phyloP scores from a whole-genome alignment of 768 basidiomycete genomes.

The Boletus patriciae region DNA sequence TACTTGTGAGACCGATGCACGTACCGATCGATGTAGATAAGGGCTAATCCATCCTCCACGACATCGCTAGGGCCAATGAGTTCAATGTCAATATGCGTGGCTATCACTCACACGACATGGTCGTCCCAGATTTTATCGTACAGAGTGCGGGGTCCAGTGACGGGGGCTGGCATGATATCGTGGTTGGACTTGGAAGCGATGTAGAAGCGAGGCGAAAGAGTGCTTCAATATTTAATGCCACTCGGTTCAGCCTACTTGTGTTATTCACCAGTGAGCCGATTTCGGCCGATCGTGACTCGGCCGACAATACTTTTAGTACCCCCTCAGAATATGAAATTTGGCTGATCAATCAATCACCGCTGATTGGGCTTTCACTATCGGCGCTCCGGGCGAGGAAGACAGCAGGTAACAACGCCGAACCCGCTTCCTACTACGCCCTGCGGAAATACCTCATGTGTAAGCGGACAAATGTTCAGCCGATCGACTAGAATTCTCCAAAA shows the following conservation, averaged over 20 bases:
- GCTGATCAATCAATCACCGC: too few relatives aligned
- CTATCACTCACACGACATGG: conserved; percentile 75
- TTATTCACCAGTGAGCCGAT: neutral
- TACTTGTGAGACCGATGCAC: conserved; percentile 5
- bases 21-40: conserved; percentile 83
- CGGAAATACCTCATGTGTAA: too few relatives aligned
- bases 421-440: too few relatives aligned
- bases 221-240: neutral
- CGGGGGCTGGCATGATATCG: conserved; percentile 53
- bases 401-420: too few relatives aligned
- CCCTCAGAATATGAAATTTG: too few relatives aligned
- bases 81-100: conserved; percentile 6
- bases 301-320: neutral
- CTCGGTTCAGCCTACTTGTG: neutral
- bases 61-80: conserved; percentile 48
- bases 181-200: conserved; percentile 1
- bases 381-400: too few relatives aligned
- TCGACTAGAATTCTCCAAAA: too few relatives aligned
- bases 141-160: conserved; percentile 73
- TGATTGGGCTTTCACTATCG: too few relatives aligned
- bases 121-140: conserved; percentile 99
- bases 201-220: neutral
- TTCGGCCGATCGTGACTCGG: conserved; percentile 20
- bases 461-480: too few relatives aligned
- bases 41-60: conserved; percentile 73